phyloP scores from a whole-genome alignment of 2,329 filamentous ascomycete genomes.

The Cytospora piceae region DNA sequence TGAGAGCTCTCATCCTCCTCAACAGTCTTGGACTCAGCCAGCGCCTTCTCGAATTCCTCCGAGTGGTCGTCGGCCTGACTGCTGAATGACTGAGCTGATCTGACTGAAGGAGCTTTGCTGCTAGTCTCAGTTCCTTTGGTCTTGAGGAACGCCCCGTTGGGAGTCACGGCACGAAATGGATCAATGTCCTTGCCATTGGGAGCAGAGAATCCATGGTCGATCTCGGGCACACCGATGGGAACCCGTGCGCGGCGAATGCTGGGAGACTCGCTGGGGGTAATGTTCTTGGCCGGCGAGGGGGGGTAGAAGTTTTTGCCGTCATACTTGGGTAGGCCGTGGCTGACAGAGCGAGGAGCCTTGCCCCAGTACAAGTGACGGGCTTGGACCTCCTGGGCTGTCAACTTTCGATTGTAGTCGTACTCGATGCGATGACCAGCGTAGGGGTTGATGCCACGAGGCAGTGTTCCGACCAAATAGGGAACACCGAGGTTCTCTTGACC shows the following conservation, averaged over 20 bases:
- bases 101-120: constrained; percentile 23
- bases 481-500: constrained; percentile 30
- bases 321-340: constrained; percentile 62
- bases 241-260: constrained; percentile 13
- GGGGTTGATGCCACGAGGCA: constrained; percentile 50
- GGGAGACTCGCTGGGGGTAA: constrained; percentile 19
- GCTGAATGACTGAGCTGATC: constrained; percentile 33
- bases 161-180: constrained; percentile 18
- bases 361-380: constrained; percentile 66
- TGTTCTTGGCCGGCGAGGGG: constrained; percentile 54
- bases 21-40: constrained; percentile 21
- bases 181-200: constrained; percentile 19
- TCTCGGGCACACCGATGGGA: constrained; percentile 29
- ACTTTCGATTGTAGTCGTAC: constrained; percentile 58
- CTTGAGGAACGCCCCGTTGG: constrained; percentile 10
- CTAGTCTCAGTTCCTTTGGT: neutral
- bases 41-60: constrained; percentile 30
- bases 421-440: constrained; percentile 49
- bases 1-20: constrained; percentile 13
- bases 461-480: constrained; percentile 60
- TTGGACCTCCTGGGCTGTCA: constrained; percentile 62
- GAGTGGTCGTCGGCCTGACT: constrained; percentile 33
- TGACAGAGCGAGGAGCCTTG: constrained; percentile 53
- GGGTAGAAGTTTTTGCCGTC: constrained; percentile 69
- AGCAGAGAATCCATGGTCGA: constrained; percentile 25